These are phyloP conservation scores for Pochonia chlamydosporia DNA, from an alignment of 2,329 filamentous ascomycete species.

Conservation along the genomic window DNA sequence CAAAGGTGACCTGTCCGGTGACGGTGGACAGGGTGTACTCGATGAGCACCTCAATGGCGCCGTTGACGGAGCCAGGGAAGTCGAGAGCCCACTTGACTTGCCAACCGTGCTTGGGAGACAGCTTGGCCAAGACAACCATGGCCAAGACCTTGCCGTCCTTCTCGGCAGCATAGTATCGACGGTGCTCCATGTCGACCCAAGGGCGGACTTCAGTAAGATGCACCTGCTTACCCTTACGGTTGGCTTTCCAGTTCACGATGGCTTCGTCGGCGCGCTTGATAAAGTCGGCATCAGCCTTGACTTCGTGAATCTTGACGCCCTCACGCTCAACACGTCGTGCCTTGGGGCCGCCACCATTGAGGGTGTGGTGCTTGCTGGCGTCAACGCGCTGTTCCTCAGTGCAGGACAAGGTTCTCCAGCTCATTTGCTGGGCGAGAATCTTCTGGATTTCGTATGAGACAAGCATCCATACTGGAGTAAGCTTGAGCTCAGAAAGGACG, in stretches of 20 bases:
- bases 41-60: constrained; percentile 80
- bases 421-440: constrained; percentile 71
- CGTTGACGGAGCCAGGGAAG: constrained; percentile 80
- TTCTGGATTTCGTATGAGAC: constrained; percentile 75
- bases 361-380: constrained; percentile 61
- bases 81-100: constrained; percentile 96
- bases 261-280: constrained; percentile 64
- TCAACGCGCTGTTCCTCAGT: constrained; percentile 86
- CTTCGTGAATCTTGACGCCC: constrained; percentile 72
- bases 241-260: constrained; percentile 72
- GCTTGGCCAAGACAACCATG: constrained; percentile 76
- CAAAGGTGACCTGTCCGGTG: constrained; percentile 68
- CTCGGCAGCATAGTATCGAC: constrained; percentile 78
- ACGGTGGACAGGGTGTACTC: constrained; percentile 56
- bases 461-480: constrained; percentile 85
- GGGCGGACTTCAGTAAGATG: constrained; percentile 86
- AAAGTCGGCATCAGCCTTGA: constrained; percentile 64
- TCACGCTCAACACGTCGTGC: constrained; percentile 75
- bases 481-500: constrained; percentile 59
- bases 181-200: constrained; percentile 78
- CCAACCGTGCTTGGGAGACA: constrained; percentile 77
- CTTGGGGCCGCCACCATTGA: constrained; percentile 59
- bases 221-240: constrained; percentile 77
- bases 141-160: constrained; percentile 68
- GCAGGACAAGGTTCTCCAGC: constrained; percentile 85